These are phyloP conservation scores for Coriaria nepalensis DNA, from an alignment of 306 rosid genomes.

Conservation along the genomic window DNA sequence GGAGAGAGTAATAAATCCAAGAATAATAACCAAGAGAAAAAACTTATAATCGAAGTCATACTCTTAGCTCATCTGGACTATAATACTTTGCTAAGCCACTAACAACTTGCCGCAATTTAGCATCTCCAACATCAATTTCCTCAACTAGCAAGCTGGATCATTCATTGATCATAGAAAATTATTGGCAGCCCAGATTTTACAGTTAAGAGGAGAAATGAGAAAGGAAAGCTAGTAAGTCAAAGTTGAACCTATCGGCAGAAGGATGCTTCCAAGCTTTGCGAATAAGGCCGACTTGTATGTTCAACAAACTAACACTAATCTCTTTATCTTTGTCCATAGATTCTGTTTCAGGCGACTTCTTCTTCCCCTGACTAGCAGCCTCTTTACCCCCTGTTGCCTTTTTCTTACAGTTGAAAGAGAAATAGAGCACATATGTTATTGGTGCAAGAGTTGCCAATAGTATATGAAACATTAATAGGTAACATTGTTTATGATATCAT, in stretches of 20 bases:
- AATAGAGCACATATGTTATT: conserved; percentile 5
- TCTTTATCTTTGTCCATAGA: conserved; percentile 57
- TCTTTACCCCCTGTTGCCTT: conserved; percentile 32
- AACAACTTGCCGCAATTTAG: conserved; percentile 78
- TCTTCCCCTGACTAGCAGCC: conserved; percentile 35
- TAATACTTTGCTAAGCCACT: conserved; percentile 83
- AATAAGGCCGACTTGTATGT: conserved; percentile 77
- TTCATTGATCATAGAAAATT: background rate
- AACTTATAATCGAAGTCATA: conserved; percentile 21
- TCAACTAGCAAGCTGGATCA: conserved; percentile 75
- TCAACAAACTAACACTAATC: conserved; percentile 74
- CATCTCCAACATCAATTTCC: conserved; percentile 92
- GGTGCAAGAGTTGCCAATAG: conserved; percentile 7
- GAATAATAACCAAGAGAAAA: background rate
- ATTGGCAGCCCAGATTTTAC: background rate
- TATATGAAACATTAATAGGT: no score
- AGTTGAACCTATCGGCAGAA: conserved; percentile 79
- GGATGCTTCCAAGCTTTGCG: conserved; percentile 98
- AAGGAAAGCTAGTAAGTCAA: conserved; percentile 9
- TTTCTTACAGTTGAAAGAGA: conserved; percentile 26
- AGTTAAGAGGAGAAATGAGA: background rate
- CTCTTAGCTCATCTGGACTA: conserved; percentile 75
- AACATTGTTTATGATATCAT: no score
- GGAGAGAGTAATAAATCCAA: background rate
- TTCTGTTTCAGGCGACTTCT: conserved; percentile 39